These are phyloP conservation scores for Imleria badia DNA, from an alignment of 768 basidiomycete species.

Conservation along the genomic window DNA sequence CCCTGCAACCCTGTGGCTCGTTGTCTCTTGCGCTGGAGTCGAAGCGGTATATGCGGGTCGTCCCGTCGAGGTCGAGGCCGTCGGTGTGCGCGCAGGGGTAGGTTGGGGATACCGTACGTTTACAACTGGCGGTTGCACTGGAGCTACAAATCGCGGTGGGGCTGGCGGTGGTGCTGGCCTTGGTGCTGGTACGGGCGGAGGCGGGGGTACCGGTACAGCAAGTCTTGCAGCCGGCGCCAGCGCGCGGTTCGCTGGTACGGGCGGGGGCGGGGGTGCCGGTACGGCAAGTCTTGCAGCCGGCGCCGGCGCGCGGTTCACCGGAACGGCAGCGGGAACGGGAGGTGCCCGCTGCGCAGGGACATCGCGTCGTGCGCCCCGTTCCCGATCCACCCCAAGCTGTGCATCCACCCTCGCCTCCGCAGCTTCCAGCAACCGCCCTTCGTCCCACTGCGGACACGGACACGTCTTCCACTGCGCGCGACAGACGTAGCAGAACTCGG, in stretches of 20 bases:
- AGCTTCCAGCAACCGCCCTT: slow-evolving; percentile 35
- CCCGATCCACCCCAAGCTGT: slow-evolving; percentile 33
- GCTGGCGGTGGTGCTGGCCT: background rate
- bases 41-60: background rate
- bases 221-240: background rate
- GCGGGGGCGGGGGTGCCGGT: too few relatives aligned
- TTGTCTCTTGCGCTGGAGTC: background rate
- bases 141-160: background rate
- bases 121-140: background rate
- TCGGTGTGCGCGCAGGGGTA: background rate
- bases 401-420: slow-evolving; percentile 47
- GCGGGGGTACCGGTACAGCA: background rate
- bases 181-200: background rate
- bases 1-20: background rate
- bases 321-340: background rate
- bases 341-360: slow-evolving; percentile 15
- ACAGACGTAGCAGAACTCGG: slow-evolving; percentile 48
- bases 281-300: too few relatives aligned
- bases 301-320: too few relatives aligned
- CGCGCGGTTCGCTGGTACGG: background rate
- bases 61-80: background rate
- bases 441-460: slow-evolving; percentile 66
- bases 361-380: slow-evolving; percentile 31
- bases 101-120: background rate
- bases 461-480: slow-evolving; percentile 63